Percentiles rank a stretch among this genome's conserved stretches.
Evolutionary conservation across 2,329 filamentous ascomycete species (phyloP).

Genomic region (Talaromyces albobiverticillius): DNA sequence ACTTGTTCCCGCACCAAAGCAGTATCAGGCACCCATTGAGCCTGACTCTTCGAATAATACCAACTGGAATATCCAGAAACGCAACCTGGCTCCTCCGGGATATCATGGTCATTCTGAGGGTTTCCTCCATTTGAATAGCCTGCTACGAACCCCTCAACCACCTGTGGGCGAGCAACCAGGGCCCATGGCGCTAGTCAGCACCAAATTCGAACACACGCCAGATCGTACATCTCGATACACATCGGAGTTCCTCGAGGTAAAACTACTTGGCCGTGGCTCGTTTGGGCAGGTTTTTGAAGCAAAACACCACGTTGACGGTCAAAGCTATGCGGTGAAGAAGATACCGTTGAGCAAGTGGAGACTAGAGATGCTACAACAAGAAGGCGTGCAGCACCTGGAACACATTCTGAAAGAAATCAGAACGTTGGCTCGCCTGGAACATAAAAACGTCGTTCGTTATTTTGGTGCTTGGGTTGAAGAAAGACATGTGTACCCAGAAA

Average conservation of each 20-base stretch:
- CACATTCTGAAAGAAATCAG: constrained; percentile 59
- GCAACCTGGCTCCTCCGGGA: constrained; percentile 17
- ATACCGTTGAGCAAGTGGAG: constrained; percentile 56
- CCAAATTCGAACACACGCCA: constrained; percentile 20
- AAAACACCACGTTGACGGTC: constrained; percentile 59
- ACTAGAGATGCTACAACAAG: constrained; percentile 51
- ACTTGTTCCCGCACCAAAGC: constrained; percentile 18
- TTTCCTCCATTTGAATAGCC: constrained; percentile 21
- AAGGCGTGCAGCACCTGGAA: constrained; percentile 54
- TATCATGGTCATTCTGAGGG: constrained; percentile 22
- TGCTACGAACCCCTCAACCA: constrained; percentile 23
- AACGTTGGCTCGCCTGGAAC: constrained; percentile 60
- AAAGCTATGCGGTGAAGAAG: constrained; percentile 65
- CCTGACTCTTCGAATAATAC: constrained; percentile 7
- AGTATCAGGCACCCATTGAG: constrained; percentile 15
- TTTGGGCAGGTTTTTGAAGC: constrained; percentile 65
- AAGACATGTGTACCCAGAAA: constrained; percentile 24
- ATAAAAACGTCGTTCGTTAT: constrained; percentile 66
- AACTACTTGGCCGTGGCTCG: constrained; percentile 61
- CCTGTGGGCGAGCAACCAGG: constrained; percentile 31
- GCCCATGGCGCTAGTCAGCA: constrained; percentile 29
- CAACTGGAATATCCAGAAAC: constrained; percentile 20
- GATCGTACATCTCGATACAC: constrained; percentile 44
- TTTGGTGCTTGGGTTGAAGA: constrained; percentile 64
- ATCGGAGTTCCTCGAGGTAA: constrained; percentile 53